Evolutionary conservation across 179 eudicot species (phyloP).

Genomic region (Beta corolliflora): DNA sequence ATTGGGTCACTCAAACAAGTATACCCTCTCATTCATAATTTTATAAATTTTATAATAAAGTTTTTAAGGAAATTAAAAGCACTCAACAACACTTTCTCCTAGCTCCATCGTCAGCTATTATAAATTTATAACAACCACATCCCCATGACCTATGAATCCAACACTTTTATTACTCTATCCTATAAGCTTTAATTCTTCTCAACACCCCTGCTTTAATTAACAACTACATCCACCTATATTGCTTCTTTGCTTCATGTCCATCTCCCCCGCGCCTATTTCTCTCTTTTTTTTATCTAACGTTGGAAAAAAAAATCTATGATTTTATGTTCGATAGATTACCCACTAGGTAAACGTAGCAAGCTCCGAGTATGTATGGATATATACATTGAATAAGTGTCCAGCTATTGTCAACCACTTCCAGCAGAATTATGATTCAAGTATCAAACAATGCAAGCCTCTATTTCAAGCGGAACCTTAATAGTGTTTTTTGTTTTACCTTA

Average conservation of each 20-base stretch:
- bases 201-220: slow-evolving; percentile 30
- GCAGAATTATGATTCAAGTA: too few species aligned
- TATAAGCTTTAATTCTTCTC: slow-evolving; percentile 28
- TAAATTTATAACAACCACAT: slow-evolving; percentile 29
- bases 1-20: slow-evolving; percentile 40
- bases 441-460: too few species aligned
- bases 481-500: too few species aligned
- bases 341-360: too few species aligned
- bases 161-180: slow-evolving; percentile 31
- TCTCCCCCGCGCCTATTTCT: neutral
- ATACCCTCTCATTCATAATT: neutral
- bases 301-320: too few species aligned
- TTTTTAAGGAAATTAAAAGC: slow-evolving; percentile 25
- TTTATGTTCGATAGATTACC: too few species aligned
- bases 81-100: slow-evolving; percentile 24
- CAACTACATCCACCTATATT: slow-evolving; percentile 29
- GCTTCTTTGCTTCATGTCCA: neutral
- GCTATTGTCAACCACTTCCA: too few species aligned
- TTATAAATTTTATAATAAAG: neutral
- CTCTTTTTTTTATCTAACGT: neutral
- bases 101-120: slow-evolving; percentile 22
- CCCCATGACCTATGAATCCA: slow-evolving; percentile 41
- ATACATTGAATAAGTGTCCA: too few species aligned
- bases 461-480: too few species aligned
- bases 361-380: too few species aligned